A percentile compares a stretch with the other conserved stretches of the same genome.
Conservation (phyloP, 257 asterid genomes). For the Nicotiana undulata region DNA sequence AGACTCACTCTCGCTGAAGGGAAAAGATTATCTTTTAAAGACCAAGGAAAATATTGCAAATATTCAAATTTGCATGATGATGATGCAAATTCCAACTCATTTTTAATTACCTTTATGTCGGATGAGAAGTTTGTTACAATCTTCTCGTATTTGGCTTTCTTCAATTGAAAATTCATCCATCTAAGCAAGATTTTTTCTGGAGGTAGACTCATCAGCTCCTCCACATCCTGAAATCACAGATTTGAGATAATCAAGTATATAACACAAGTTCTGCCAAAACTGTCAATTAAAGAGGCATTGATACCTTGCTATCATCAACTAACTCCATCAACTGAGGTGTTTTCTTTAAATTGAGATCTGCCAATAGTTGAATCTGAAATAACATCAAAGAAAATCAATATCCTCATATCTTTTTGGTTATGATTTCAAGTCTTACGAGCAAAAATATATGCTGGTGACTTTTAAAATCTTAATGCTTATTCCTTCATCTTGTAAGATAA, state of each 20-base stretch:
- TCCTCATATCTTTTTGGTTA: background rate
- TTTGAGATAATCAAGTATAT: background rate
- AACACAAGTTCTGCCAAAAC: background rate
- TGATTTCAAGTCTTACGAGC: background rate
- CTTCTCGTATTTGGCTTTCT: conserved; percentile 66
- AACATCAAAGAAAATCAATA: conserved; percentile 11
- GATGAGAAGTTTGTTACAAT: conserved; percentile 90
- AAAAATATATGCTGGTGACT: background rate
- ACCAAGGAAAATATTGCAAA: background rate
- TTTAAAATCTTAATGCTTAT: background rate
- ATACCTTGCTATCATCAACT: conserved; percentile 85
- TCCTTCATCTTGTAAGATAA: background rate
- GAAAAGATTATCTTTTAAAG: background rate
- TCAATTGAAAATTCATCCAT: conserved; percentile 98
- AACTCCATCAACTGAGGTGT: conserved; percentile 83
- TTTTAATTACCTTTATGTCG: conserved; percentile 73
- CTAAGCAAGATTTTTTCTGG: conserved; percentile 91
- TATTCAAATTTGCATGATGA: background rate
- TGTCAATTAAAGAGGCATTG: background rate
- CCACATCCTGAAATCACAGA: conserved; percentile 62
- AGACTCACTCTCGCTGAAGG: background rate
- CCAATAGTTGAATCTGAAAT: conserved; percentile 45
- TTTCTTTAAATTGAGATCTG: conserved; percentile 13
- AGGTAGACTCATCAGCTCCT: conserved; percentile 91
- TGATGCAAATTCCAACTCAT: background rate